Evolutionary conservation across 257 asterid genomes (phyloP).

Genomic region (Gentiana dahurica): DNA sequence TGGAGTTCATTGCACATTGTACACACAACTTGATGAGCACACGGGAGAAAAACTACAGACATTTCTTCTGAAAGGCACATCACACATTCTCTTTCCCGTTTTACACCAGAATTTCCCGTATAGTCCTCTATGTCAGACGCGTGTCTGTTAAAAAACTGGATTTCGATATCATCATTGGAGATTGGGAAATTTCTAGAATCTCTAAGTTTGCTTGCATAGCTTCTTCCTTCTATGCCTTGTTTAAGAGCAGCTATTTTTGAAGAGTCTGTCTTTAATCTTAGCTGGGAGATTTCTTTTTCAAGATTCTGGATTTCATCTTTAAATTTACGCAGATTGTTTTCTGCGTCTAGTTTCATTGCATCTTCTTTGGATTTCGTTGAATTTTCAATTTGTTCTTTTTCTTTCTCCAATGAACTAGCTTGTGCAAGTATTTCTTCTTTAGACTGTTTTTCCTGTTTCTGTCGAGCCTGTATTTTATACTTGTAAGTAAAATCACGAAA

Average conservation of each 20-base stretch:
- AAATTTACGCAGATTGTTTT: constrained; percentile 50
- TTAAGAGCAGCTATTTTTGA: constrained; percentile 78
- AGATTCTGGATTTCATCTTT: constrained; percentile 64
- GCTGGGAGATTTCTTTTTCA: constrained; percentile 63
- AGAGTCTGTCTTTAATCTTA: constrained; percentile 65
- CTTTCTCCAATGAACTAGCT: constrained; percentile 41
- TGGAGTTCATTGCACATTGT: constrained; percentile 75
- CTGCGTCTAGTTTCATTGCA: constrained; percentile 51
- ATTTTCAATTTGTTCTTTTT: constrained; percentile 62
- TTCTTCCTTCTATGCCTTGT: constrained; percentile 68
- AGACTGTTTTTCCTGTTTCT: constrained; percentile 47
- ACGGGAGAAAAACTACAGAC: constrained; percentile 86
- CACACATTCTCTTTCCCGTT: constrained; percentile 81
- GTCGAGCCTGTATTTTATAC: constrained; percentile 43
- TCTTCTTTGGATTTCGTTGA: constrained; percentile 69
- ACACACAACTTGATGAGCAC: constrained; percentile 92
- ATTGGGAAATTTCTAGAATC: constrained; percentile 21
- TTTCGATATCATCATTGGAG: constrained; percentile 23
- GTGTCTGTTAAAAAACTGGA: constrained; percentile 32
- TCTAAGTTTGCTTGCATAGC: constrained; percentile 48
- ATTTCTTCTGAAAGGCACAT: constrained; percentile 94
- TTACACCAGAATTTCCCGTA: constrained; percentile 37
- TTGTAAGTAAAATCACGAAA: too few species aligned
- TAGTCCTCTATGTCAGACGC: constrained; percentile 20
- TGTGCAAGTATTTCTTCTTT: constrained; percentile 50